These are phyloP conservation scores for Neoboletus subvelutipes DNA, from an alignment of 768 basidiomycete genomes.

Conservation along the genomic window DNA sequence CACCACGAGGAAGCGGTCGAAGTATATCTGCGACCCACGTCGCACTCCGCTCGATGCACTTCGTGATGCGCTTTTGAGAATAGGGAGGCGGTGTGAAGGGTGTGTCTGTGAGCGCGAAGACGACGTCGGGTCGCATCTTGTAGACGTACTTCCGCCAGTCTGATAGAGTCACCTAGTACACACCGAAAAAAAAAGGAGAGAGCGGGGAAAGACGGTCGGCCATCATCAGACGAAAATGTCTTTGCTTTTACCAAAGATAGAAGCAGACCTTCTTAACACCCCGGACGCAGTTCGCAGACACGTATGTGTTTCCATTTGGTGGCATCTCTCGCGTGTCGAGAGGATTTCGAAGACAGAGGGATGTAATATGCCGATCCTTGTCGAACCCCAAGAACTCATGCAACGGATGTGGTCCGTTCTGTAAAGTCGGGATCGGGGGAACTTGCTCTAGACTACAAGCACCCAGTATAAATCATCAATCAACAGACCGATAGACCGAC, in stretches of 20 bases:
- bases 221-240: not conserved
- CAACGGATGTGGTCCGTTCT: slow-evolving; percentile 51
- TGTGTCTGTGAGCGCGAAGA: slow-evolving; percentile 68
- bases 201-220: not conserved
- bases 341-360: slow-evolving; percentile 66
- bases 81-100: slow-evolving; percentile 63
- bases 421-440: slow-evolving; percentile 66
- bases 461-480: not conserved
- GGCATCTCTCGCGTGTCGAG: slow-evolving; percentile 67
- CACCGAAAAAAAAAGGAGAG: not conserved
- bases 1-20: slow-evolving; percentile 24
- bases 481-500: not conserved
- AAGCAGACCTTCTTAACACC: slow-evolving; percentile 67
- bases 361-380: slow-evolving; percentile 47
- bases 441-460: slow-evolving; percentile 57
- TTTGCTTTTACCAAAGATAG: not conserved
- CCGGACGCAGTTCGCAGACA: slow-evolving; percentile 58
- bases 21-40: slow-evolving; percentile 64
- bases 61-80: slow-evolving; percentile 77
- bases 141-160: slow-evolving; percentile 56
- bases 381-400: slow-evolving; percentile 65
- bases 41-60: slow-evolving; percentile 68
- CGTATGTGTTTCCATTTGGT: slow-evolving; percentile 58
- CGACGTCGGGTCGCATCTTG: slow-evolving; percentile 64
- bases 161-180: slow-evolving; percentile 47